Evolutionary conservation across 352 stramenopile species (phyloP).

Genomic region (Globisporangium irregulare): DNA sequence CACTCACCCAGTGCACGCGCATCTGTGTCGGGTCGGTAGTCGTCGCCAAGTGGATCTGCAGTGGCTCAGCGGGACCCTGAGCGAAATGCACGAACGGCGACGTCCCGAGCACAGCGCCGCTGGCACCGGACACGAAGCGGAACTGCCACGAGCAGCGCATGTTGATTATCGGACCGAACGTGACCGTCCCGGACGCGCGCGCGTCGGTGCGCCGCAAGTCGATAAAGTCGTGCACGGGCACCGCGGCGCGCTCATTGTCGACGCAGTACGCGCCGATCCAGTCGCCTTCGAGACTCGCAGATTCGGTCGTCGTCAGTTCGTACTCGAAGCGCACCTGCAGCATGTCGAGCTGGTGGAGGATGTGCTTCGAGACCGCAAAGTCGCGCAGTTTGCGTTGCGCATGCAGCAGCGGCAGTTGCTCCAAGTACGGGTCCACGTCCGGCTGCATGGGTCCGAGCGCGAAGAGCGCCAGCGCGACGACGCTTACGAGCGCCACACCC

Average conservation of each 20-base stretch:
- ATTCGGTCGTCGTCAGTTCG: constrained; percentile 1
- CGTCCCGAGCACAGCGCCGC: constrained; percentile 27
- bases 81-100: constrained; percentile 30
- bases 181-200: background rate
- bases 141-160: constrained; percentile 31
- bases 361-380: constrained; percentile 29
- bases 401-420: constrained; percentile 13
- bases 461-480: constrained; percentile 1
- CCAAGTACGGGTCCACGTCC: constrained; percentile 9
- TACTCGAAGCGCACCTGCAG: constrained; percentile 41
- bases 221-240: constrained; percentile 19
- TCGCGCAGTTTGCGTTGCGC: constrained; percentile 16
- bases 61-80: constrained; percentile 33
- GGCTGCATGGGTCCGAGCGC: constrained; percentile 8
- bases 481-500: constrained; percentile 14
- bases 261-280: constrained; percentile 24
- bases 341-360: constrained; percentile 30
- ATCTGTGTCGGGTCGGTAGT: constrained; percentile 27
- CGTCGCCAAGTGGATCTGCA: constrained; percentile 16
- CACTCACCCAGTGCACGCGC: constrained; percentile 55
- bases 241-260: constrained; percentile 12
- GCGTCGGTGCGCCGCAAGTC: constrained; percentile 13
- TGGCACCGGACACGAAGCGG: constrained; percentile 21
- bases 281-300: constrained; percentile 4
- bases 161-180: constrained; percentile 26